Conservation (phyloP, 257 asterid genomes). For the Solanum infundibuliforme region DNA sequence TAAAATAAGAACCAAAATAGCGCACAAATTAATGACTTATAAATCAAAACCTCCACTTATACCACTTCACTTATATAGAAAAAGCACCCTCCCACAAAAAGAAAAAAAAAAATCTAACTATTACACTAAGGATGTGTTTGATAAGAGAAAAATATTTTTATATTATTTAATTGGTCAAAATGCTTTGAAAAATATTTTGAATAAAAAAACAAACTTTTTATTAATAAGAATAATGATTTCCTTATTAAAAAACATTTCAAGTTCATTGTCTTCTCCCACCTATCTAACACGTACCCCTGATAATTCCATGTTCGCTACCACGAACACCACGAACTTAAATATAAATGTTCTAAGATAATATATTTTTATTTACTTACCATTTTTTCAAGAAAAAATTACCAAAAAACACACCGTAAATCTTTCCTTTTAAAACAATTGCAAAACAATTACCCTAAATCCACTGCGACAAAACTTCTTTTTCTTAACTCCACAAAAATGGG, state of each 20-base stretch:
- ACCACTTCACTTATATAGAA: not conserved
- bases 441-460: not conserved
- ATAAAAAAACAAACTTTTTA: not conserved
- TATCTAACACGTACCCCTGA: too few species aligned
- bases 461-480: too few species aligned
- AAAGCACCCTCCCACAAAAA: not conserved
- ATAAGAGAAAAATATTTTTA: not conserved
- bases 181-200: not conserved
- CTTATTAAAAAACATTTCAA: not conserved
- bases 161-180: too few species aligned
- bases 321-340: not conserved
- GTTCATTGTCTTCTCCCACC: not conserved
- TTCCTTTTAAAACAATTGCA: too few species aligned
- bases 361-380: too few species aligned
- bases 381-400: not conserved
- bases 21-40: not conserved
- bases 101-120: not conserved
- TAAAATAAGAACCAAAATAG: not conserved
- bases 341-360: too few species aligned
- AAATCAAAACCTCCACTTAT: not conserved
- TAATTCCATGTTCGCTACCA: not conserved
- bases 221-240: too few species aligned
- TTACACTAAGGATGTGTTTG: not conserved
- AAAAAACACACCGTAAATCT: not conserved
- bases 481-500: too few species aligned